These are phyloP conservation scores for Furcasterigmium furcatum DNA, from an alignment of 2,329 filamentous ascomycete genomes.

Conservation along the genomic window DNA sequence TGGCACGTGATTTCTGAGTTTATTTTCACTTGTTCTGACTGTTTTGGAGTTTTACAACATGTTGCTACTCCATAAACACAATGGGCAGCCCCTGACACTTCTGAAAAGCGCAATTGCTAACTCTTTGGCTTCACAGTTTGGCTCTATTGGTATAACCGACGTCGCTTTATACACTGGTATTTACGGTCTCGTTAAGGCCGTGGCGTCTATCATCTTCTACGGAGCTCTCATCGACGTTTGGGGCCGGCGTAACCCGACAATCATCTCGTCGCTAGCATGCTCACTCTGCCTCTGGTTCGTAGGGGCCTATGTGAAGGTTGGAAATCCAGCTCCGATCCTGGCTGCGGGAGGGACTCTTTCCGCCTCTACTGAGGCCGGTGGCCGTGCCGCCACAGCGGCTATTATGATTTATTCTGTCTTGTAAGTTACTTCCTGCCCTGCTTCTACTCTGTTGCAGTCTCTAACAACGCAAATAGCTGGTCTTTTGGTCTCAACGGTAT, in stretches of 20 bases:
- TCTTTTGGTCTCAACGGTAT: conserved; percentile 42
- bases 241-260: conserved; percentile 35
- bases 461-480: conserved; percentile 22
- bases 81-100: too few species aligned
- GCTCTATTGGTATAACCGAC: conserved; percentile 40
- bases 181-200: conserved; percentile 42
- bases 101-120: too few species aligned
- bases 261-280: conserved; percentile 44
- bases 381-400: conserved; percentile 49
- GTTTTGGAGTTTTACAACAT: too few species aligned
- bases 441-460: background rate
- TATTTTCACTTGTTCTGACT: too few species aligned
- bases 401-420: conserved; percentile 54
- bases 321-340: conserved; percentile 42
- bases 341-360: conserved; percentile 36
- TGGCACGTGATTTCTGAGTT: too few species aligned
- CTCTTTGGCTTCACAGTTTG: too few species aligned
- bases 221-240: conserved; percentile 34
- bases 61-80: too few species aligned
- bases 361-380: conserved; percentile 38
- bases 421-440: conserved; percentile 31
- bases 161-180: conserved; percentile 46
- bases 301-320: conserved; percentile 50
- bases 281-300: conserved; percentile 48
- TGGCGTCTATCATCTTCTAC: conserved; percentile 37